phyloP scores from a whole-genome alignment of 2,329 filamentous ascomycete species.

The Scolecobasidium constrictum region DNA sequence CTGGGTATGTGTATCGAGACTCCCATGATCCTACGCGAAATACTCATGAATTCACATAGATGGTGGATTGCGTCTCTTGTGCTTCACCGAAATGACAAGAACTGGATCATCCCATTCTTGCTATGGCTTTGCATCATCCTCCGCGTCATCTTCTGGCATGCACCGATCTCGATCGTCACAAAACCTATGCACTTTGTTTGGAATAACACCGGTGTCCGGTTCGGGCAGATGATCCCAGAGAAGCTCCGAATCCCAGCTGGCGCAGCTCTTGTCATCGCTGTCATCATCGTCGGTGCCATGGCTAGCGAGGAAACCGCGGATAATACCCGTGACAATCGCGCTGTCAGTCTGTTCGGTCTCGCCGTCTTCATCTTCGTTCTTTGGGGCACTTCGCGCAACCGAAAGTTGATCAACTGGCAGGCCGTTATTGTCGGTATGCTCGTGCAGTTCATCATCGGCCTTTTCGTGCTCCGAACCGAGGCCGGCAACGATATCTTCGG shows the following conservation, averaged over 20 bases:
- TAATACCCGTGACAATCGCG: slow-evolving; percentile 72
- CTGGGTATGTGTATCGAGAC: slow-evolving; percentile 8
- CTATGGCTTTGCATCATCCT: slow-evolving; percentile 66
- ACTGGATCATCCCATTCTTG: slow-evolving; percentile 78
- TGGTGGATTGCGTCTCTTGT: slow-evolving; percentile 73
- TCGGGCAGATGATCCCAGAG: slow-evolving; percentile 54
- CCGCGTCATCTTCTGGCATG: slow-evolving; percentile 62
- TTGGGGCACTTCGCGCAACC: slow-evolving; percentile 60
- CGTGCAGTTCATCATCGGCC: slow-evolving; percentile 73
- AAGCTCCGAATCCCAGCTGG: slow-evolving; percentile 53
- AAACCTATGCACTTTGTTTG: slow-evolving; percentile 57
- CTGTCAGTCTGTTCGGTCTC: slow-evolving; percentile 70
- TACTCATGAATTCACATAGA: slow-evolving; percentile 19
- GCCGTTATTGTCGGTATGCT: slow-evolving; percentile 76
- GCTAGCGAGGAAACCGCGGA: slow-evolving; percentile 58
- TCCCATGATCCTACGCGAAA: neutral
- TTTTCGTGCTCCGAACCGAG: slow-evolving; percentile 74
- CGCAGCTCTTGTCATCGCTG: slow-evolving; percentile 52
- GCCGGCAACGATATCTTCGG: slow-evolving; percentile 83
- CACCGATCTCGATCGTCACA: slow-evolving; percentile 57
- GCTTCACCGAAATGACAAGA: slow-evolving; percentile 59
- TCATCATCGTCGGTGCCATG: slow-evolving; percentile 71
- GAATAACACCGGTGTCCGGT: slow-evolving; percentile 50
- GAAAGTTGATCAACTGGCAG: slow-evolving; percentile 41
- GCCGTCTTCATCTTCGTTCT: slow-evolving; percentile 57